Base-by-base conservation (phyloP, 2,329 filamentous ascomycete genomes). In the Aspergillus proliferans region DNA sequence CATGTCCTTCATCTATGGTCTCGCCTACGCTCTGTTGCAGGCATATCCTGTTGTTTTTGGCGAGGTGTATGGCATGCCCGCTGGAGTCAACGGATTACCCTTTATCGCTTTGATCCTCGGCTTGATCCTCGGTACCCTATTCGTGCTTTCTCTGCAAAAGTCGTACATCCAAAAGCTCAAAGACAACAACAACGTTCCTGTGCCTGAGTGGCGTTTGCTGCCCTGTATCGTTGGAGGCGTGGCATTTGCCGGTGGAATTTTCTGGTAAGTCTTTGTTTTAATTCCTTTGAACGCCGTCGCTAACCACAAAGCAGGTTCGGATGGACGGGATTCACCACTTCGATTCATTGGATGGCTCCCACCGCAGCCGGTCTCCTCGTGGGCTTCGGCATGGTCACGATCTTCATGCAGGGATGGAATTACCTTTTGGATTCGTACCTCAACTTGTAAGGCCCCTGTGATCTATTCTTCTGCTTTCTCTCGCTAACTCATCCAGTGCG, bases 361-460 rank as follows among this genome's bases (percentile, higher is more conserved):
- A 59, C 55, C 4, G 49, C 55, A 5, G 46, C 57, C 5, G 56
- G 58, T 1, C 50, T 60, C 1, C 9, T 59, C 4, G 52, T 58
- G 3, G 59, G 59, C 1, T 61, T 62, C 34, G 58, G 59, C 3
- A 41, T 61, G 6, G 52, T 60, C 0, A 50, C 56, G 0, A 61
- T 62, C 18, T 61, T 61, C 45, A 56, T 59, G 51, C 56, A 56
- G 33, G 49, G 54, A 3, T 58, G 58, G 36, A 61, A 61, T 15
- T 58, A 59, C 30, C 43, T 59, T 3, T 50, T 59, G 2, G 56
- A 58, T 38, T 54, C 54, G 1, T 58, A 59, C 21, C 38, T 56
- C 8, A 53, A 52, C 22, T 58, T 59, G 57, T 59, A 47, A 36
- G 55, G 42, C 10, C 7, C 12, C 15, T 47, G 14, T 15, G 3